Conservation (phyloP, 768 basidiomycete species). For the Boletales sp. region DNA sequence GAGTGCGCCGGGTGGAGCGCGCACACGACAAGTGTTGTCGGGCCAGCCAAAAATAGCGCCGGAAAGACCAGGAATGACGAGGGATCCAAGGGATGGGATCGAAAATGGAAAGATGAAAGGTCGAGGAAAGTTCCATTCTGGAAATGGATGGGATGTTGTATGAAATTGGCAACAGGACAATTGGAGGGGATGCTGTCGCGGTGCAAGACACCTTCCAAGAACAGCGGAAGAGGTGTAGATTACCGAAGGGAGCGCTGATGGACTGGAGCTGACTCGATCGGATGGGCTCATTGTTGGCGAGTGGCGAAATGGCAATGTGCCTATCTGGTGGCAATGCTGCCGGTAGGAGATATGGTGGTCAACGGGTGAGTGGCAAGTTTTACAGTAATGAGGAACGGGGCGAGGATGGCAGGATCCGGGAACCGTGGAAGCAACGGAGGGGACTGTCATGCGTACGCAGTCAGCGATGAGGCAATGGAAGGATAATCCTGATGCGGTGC, state of each 20-base stretch:
- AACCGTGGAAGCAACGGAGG: too few relatives aligned
- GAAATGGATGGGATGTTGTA: conserved; percentile 6
- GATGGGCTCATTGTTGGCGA: neutral
- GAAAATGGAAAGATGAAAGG: conserved; percentile 16
- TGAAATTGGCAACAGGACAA: neutral
- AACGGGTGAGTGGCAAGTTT: too few relatives aligned
- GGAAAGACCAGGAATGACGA: neutral
- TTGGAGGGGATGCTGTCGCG: neutral
- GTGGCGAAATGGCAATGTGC: too few relatives aligned
- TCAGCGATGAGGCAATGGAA: too few relatives aligned
- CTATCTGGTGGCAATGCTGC: too few relatives aligned
- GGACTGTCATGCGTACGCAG: too few relatives aligned
- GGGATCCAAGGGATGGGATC: conserved; percentile 3
- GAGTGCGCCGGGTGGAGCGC: too few relatives aligned
- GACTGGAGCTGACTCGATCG: neutral
- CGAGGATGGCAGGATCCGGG: neutral
- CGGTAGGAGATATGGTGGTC: too few relatives aligned
- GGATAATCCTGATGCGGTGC: too few relatives aligned
- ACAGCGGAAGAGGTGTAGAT: neutral
- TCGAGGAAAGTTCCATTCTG: conserved; percentile 13
- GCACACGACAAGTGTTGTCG: conserved; percentile 5
- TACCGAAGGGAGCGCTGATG: neutral
- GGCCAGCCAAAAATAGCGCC: conserved; percentile 1
- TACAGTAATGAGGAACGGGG: too few relatives aligned
- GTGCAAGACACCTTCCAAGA: neutral